Conservation (phyloP, 768 basidiomycete genomes). For the Rhodotorula diobovata region DNA sequence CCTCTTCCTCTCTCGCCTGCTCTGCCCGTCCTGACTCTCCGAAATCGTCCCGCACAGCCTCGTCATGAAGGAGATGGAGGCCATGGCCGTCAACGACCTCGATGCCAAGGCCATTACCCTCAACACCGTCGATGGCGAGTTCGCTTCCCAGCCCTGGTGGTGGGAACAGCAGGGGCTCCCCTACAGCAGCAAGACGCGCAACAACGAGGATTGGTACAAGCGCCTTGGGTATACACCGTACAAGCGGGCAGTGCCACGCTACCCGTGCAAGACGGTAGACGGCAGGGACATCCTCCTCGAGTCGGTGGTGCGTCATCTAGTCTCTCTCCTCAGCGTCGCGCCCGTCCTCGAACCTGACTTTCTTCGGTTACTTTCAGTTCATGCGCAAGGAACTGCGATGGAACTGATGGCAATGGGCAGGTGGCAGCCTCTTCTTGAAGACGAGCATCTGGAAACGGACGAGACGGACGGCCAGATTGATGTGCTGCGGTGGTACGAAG, state of each 20-base stretch:
- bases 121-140: slow-evolving; percentile 23
- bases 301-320: slow-evolving; percentile 23
- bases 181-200: neutral
- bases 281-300: slow-evolving; percentile 1
- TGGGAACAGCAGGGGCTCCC: slow-evolving; percentile 15
- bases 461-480: no score
- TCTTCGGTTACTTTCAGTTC: neutral
- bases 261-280: neutral
- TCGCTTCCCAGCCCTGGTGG: neutral
- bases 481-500: no score
- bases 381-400: slow-evolving; percentile 5
- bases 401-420: neutral
- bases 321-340: no score
- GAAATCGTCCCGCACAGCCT: neutral
- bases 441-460: no score
- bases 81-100: neutral
- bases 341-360: neutral
- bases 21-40: no score
- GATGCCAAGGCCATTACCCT: slow-evolving; percentile 14
- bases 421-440: no score
- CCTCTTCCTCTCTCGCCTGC: no score
- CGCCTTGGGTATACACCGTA: slow-evolving; percentile 21
- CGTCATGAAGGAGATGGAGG: slow-evolving; percentile 30
- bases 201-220: slow-evolving; percentile 29
- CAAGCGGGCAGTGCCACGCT: slow-evolving; percentile 10